Base-by-base conservation (phyloP, 371 early-diverging fungal species). In the Blastocladiella emersonii region DNA sequence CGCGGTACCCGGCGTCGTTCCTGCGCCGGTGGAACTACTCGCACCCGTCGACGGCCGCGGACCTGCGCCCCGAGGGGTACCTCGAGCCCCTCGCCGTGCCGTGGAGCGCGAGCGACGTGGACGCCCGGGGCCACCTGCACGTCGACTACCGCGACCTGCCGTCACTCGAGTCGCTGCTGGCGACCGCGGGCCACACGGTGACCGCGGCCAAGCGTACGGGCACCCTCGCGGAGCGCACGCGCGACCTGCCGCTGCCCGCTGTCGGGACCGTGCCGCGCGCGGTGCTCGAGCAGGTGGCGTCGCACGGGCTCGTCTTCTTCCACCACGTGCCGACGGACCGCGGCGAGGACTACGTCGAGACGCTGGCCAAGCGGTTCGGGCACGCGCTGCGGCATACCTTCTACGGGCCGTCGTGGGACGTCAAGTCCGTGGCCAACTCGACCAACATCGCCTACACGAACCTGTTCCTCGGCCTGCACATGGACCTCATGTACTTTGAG, bases 401-500 rank as follows among this genome's bases (percentile, higher is more conserved):
- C 67, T 93, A 93, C 74, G 92, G 92, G 7, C 67, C 73, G 19
- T 80, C 81, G 44, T 92, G 89, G 83, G 84, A 93, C 73, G 93
- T 93, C 43, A 85, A 84, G 68, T 86, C 81, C 43, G 76, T 85
- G 12, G 85, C 85, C 5, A 73, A 88, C 53, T 84, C 90, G 23
- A 85, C 81, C 65, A 93, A 93, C 71, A 88, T 93, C 68, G 93
- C 93, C 17, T 93, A 93, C 66, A 92, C 93, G 1, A 76, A 78
- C 63, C 71, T 92, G 36, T 81, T 85, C 65, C 78, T 93, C 21
- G 91, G 90, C 2, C 81, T 90, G 62, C 93, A 93, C 70, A 92
- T 92, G 93, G 93, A 93, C 78, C 75, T 93, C 60, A 75, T 91
- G 91, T 89, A 80, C 74, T 81, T 84, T 71, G 92, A 93, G 67